Percentiles rank a stretch among this genome's conserved stretches.
Evolutionary conservation across 768 basidiomycete species (phyloP).

Genomic region (Polyporus arcularius): DNA sequence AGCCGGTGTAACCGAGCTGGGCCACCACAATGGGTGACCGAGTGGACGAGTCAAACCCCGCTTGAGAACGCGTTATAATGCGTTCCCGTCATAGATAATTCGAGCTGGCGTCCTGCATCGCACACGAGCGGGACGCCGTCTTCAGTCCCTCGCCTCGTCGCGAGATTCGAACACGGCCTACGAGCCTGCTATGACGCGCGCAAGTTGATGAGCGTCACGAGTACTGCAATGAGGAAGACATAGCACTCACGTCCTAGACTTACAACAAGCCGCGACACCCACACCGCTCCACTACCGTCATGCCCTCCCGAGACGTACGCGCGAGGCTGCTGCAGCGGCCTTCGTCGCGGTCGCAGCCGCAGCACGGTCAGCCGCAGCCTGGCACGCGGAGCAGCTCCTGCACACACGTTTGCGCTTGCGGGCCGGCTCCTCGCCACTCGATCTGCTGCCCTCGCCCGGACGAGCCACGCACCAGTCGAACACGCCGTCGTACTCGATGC

Average conservation of each 20-base stretch:
- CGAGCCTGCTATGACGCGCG: slow-evolving; percentile 3
- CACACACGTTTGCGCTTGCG: slow-evolving; percentile 25
- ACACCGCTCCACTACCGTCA: background rate
- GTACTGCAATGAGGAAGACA: no score
- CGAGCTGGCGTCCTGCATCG: slow-evolving; percentile 3
- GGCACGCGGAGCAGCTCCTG: slow-evolving; percentile 27
- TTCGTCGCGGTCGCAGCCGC: slow-evolving; percentile 17
- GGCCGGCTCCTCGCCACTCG: slow-evolving; percentile 2
- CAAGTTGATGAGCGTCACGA: background rate
- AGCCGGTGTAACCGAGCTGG: background rate
- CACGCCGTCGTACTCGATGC: slow-evolving; percentile 29
- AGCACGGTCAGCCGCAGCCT: slow-evolving; percentile 22
- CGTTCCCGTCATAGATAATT: background rate
- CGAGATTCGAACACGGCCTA: slow-evolving; percentile 10
- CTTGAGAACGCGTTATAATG: background rate
- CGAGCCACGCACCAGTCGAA: slow-evolving; percentile 33
- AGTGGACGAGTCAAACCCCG: slow-evolving; percentile 3
- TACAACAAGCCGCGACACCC: slow-evolving; percentile 9
- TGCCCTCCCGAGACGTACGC: slow-evolving; percentile 3
- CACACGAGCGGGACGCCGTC: slow-evolving; percentile 12
- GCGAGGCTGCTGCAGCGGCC: slow-evolving; percentile 6
- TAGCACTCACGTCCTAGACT: slow-evolving; percentile 12
- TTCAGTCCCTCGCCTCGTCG: slow-evolving; percentile 10
- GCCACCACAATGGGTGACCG: background rate
- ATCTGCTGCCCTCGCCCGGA: slow-evolving; percentile 18